phyloP scores from a whole-genome alignment of 129 eudicot species.

The Smallanthus sonchifolius region DNA sequence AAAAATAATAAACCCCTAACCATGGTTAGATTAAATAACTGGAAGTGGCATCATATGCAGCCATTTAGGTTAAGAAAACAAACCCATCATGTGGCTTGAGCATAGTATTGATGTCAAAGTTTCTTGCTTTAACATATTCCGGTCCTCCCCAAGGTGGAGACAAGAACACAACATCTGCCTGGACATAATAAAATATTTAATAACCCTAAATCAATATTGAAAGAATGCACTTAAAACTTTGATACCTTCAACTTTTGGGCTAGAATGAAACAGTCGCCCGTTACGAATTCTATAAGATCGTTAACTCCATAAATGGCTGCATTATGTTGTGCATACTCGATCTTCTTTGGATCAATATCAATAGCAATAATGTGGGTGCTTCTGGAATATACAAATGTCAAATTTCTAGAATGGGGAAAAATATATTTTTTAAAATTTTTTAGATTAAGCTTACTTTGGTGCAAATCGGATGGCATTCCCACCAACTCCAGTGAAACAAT shows the following conservation, averaged over 20 bases:
- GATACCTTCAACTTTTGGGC: slow-evolving; percentile 75
- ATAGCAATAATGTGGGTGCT: slow-evolving; percentile 67
- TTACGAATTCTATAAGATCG: slow-evolving; percentile 63
- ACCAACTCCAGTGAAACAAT: slow-evolving; percentile 90
- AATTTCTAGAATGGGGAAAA: not conserved
- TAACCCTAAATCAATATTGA: not conserved
- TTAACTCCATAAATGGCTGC: slow-evolving; percentile 86
- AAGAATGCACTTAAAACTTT: not conserved
- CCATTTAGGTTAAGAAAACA: slow-evolving; percentile 12
- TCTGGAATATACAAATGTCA: slow-evolving; percentile 24
- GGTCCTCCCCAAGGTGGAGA: slow-evolving; percentile 99
- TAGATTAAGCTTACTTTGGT: slow-evolving; percentile 34
- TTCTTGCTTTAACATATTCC: slow-evolving; percentile 58
- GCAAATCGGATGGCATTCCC: slow-evolving; percentile 97
- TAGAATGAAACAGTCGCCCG: slow-evolving; percentile 64
- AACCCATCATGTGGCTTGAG: slow-evolving; percentile 83
- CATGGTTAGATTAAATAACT: not conserved
- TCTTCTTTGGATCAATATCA: slow-evolving; percentile 89
- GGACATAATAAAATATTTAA: slow-evolving; percentile 20
- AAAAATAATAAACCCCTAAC: not conserved
- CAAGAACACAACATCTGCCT: slow-evolving; percentile 77
- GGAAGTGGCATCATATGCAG: not conserved
- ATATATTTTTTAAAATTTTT: not conserved
- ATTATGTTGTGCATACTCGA: slow-evolving; percentile 80
- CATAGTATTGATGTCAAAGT: slow-evolving; percentile 72